Base-by-base conservation (phyloP, 2,329 filamentous ascomycete genomes). In the Diplocarpon rosae region DNA sequence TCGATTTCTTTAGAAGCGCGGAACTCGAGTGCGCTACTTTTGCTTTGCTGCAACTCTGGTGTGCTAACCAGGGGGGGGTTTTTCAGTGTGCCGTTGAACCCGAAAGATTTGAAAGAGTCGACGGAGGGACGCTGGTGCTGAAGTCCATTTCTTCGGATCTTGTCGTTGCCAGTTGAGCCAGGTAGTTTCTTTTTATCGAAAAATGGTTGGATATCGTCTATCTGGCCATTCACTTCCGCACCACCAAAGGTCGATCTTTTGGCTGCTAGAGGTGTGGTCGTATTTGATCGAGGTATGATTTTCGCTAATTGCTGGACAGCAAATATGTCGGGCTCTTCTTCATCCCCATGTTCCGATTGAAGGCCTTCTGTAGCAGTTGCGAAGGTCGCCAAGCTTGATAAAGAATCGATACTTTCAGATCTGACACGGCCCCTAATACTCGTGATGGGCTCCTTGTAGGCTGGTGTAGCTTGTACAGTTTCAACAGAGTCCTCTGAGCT, bases 11-110 rank as follows among this genome's bases (percentile, higher is more conserved):
- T 50, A 2, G 43, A 39, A 15, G 27, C 34, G 3, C 38, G 39
- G 20, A 47, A 30, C 9, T 48, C 37, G 20, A 48, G 49, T 14
- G 36, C 45, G 16, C 39, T 47, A 14, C 35, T 34, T 16, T 31
- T 35, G 13, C 37, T 38, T 31, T 45, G 42, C 3, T 48, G 43
- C 3, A 37, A 58, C 49, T 67, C 71, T 13, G 68, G 56, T 53
- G 68, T 75, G 53, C 71, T 74, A 34, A 80, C 69, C 5, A 81
- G 65, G 1, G 77, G 77, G 50, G 81, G 81, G 57, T 75, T 80
- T 52, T 78, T 67, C 40, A 70, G 74, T 1, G 77, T 80, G 13
- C 74, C 74, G 0, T 66, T 69, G 1, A 57, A 60, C 8, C 37
- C 40, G 20, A 54, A 48, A 0, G 76, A 80, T 24, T 53, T 47